These are phyloP conservation scores for Neoconidiobolus thromboides DNA, from an alignment of 371 early-diverging fungal genomes.

Conservation along the genomic window DNA sequence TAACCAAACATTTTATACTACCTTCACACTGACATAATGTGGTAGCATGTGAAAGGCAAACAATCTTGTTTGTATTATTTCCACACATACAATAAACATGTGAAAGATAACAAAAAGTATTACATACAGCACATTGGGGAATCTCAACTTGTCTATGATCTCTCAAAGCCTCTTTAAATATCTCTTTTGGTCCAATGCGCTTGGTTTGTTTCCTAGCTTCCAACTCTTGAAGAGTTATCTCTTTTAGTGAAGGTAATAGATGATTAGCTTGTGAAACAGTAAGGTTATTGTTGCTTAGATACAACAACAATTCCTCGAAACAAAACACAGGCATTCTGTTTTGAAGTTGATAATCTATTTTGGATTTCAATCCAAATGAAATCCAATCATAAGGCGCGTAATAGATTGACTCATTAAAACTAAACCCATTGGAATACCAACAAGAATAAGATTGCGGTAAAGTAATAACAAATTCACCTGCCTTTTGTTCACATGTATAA, in stretches of 20 bases:
- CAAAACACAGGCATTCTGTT: conserved; percentile 77
- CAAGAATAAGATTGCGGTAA: conserved; percentile 89
- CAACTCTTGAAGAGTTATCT: neutral
- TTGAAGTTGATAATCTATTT: conserved; percentile 54
- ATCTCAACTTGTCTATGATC: neutral
- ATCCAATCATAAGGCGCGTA: conserved; percentile 88
- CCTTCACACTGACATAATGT: too few relatives aligned
- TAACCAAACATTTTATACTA: too few relatives aligned
- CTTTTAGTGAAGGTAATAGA: neutral
- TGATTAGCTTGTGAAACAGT: neutral
- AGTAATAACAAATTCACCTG: conserved; percentile 87
- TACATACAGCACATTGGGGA: neutral
- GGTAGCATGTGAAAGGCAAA: neutral
- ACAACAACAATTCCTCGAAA: conserved; percentile 69
- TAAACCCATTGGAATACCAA: conserved; percentile 94
- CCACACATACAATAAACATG: neutral
- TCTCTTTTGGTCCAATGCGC: neutral
- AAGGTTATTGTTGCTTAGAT: neutral
- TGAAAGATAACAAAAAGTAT: neutral
- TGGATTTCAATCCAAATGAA: conserved; percentile 55
- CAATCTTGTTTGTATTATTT: neutral
- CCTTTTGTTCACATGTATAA: conserved; percentile 64
- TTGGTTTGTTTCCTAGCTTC: neutral
- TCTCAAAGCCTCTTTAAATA: neutral
- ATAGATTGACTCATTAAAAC: conserved; percentile 91